phyloP scores from a whole-genome alignment of 2,329 filamentous ascomycete genomes.

The Trichoderma asperellum region DNA sequence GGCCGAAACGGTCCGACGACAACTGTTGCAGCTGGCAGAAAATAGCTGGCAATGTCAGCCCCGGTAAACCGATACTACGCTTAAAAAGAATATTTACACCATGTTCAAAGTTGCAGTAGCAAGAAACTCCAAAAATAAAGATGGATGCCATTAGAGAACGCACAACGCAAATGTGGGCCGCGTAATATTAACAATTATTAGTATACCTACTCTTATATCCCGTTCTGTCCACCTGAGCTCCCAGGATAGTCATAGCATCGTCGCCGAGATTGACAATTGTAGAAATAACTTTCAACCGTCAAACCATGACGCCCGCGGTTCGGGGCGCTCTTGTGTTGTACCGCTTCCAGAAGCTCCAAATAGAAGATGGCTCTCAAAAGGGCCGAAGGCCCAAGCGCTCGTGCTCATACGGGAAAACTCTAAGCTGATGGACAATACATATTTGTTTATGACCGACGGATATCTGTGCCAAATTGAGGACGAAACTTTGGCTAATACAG shows the following conservation, averaged over 20 bases:
- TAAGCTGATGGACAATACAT: not conserved
- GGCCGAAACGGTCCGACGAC: slow-evolving; percentile 14
- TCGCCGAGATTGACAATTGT: not conserved
- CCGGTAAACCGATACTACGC: not conserved
- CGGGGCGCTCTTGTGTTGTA: slow-evolving; percentile 8
- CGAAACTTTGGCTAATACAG: slow-evolving; percentile 8
- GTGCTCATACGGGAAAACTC: not conserved
- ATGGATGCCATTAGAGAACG: not conserved
- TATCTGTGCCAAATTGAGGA: slow-evolving; percentile 1
- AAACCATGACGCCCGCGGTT: slow-evolving; percentile 17
- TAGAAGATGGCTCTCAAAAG: slow-evolving; percentile 9
- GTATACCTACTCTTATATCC: not conserved
- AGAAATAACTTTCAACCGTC: slow-evolving; percentile 1
- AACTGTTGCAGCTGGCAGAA: not conserved
- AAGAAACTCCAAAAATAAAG: not conserved
- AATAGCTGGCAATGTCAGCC: not conserved
- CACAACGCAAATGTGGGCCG: not conserved
- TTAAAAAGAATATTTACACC: not conserved
- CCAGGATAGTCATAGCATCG: not conserved
- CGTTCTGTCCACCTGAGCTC: not conserved
- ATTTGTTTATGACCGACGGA: not conserved
- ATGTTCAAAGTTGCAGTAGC: not conserved
- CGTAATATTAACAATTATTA: not conserved
- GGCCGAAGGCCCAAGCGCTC: not conserved
- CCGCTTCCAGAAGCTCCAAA: not conserved